Conservation (phyloP, 306 rosid species). For the Cucurbita pepo region DNA sequence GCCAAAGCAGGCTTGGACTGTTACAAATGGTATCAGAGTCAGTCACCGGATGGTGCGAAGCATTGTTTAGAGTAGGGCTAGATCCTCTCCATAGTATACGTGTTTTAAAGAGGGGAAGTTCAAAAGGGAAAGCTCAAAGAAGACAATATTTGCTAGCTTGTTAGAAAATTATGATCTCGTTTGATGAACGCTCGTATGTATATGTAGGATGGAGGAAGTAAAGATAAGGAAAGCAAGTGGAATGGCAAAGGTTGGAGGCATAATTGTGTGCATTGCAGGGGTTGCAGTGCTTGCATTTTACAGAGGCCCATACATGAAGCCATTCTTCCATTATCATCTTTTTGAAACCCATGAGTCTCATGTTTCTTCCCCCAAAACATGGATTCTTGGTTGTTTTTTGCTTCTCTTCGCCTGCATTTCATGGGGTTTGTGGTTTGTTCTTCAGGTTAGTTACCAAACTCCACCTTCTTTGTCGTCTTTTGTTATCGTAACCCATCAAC, state of each 20-base stretch:
- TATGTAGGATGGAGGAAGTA: conserved; percentile 32
- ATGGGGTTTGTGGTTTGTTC: conserved; percentile 41
- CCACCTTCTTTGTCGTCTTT: too few species aligned
- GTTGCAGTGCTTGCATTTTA: conserved; percentile 35
- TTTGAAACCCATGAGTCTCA: conserved; percentile 15
- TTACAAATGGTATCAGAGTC: too few species aligned
- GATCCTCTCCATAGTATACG: too few species aligned
- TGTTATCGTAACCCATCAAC: too few species aligned
- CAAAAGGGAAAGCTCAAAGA: too few species aligned
- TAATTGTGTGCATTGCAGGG: conserved; percentile 27
- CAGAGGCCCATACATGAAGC: conserved; percentile 30
- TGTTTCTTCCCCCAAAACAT: conserved; percentile 14
- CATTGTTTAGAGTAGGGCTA: too few species aligned
- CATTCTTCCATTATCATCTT: conserved; percentile 1
- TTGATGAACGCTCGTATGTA: too few species aligned
- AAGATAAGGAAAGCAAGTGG: conserved; percentile 26
- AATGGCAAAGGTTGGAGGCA: conserved; percentile 30
- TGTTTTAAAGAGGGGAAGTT: too few species aligned
- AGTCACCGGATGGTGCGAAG: too few species aligned
- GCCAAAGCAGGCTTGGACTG: too few species aligned
- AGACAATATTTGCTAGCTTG: too few species aligned
- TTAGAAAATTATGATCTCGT: too few species aligned
- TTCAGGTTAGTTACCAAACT: conserved; percentile 22
- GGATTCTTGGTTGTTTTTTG: conserved; percentile 44
- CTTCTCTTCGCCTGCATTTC: conserved; percentile 13